Evolutionary conservation across 352 stramenopile genomes (phyloP).

Genomic region (Phytophthora sp.): DNA sequence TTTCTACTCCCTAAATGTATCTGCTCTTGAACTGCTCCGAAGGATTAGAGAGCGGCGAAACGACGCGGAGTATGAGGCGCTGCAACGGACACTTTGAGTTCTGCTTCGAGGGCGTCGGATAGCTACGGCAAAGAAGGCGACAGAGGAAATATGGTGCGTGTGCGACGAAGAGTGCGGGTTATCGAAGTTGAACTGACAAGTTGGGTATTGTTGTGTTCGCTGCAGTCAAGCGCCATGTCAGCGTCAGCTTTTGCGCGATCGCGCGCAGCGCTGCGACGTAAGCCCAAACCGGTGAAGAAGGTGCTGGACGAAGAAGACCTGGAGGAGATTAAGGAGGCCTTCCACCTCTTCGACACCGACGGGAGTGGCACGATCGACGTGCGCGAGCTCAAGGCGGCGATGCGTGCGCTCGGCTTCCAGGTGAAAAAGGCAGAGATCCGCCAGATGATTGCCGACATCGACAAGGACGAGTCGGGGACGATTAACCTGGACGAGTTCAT

Average conservation of each 20-base stretch:
- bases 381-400: slow-evolving; percentile 94
- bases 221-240: slow-evolving; percentile 55
- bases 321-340: slow-evolving; percentile 95
- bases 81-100: slow-evolving; percentile 21
- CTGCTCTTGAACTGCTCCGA: too few relatives aligned
- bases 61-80: neutral
- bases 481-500: slow-evolving; percentile 95
- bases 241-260: slow-evolving; percentile 72
- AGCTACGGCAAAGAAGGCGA: neutral
- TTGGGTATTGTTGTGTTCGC: neutral
- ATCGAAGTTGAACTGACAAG: neutral
- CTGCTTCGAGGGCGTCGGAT: neutral
- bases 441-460: slow-evolving; percentile 93
- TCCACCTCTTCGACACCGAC: slow-evolving; percentile 95
- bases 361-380: slow-evolving; percentile 92
- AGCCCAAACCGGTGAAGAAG: slow-evolving; percentile 72
- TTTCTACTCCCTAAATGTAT: too few relatives aligned
- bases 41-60: neutral
- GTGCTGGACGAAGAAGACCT: slow-evolving; percentile 92
- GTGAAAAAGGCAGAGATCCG: slow-evolving; percentile 94
- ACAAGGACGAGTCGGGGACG: slow-evolving; percentile 92
- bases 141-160: slow-evolving; percentile 22
- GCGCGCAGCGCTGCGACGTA: slow-evolving; percentile 60
- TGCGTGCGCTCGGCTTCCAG: slow-evolving; percentile 94
- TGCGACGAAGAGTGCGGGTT: neutral